phyloP scores from a whole-genome alignment of 305 asterid genomes.

The Fraxinus paxiana region DNA sequence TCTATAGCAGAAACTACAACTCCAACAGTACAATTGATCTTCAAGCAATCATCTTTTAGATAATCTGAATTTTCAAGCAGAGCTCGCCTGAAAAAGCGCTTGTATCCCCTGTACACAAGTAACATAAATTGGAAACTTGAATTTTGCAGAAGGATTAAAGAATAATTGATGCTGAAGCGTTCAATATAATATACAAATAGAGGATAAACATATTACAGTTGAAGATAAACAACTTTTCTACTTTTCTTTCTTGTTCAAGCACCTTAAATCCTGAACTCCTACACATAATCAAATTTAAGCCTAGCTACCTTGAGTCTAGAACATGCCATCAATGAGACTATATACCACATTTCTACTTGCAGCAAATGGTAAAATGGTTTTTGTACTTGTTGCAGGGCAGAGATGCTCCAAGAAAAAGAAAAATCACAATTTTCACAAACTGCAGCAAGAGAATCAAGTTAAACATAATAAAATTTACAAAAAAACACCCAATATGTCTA shows the following conservation, averaged over 20 bases:
- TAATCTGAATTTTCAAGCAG: slow-evolving; percentile 84
- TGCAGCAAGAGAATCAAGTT: not conserved
- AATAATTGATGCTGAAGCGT: not conserved
- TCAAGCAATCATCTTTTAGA: slow-evolving; percentile 95
- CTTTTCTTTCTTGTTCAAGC: not conserved
- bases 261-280: not conserved
- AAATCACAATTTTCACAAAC: not conserved
- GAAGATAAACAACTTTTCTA: not conserved
- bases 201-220: not conserved
- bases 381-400: slow-evolving; percentile 1
- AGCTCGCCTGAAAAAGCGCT: slow-evolving; percentile 81
- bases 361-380: not conserved
- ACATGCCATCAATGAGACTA: not conserved
- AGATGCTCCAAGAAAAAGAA: not conserved
- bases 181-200: not conserved
- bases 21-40: slow-evolving; percentile 91
- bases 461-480: not conserved
- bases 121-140: slow-evolving; percentile 4
- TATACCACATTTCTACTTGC: not conserved
- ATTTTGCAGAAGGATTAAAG: not conserved
- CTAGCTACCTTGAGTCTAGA: not conserved
- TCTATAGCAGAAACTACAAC: slow-evolving; percentile 84
- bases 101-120: slow-evolving; percentile 72
- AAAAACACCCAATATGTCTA: no score
- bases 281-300: not conserved